A percentile compares a stretch with the other conserved stretches of the same genome.
Conservation (phyloP, 208 protist species). For the Trypanosoma scelopori region DNA sequence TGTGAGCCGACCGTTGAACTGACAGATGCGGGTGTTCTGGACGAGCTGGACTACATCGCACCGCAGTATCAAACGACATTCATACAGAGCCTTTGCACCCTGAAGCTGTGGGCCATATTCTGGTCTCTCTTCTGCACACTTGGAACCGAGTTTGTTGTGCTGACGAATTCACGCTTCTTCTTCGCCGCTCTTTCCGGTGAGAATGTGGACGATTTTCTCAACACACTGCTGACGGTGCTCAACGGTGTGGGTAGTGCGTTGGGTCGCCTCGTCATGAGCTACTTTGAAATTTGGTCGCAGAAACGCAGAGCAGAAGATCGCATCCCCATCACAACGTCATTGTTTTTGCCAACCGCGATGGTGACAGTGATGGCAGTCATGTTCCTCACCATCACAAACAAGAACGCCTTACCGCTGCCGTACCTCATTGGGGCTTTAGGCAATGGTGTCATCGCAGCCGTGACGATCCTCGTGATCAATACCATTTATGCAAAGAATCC, state of each 20-base stretch:
- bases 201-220: constrained; percentile 20
- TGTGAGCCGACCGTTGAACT: not conserved
- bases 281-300: constrained; percentile 24
- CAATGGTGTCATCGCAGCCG: constrained; percentile 29
- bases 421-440: constrained; percentile 27
- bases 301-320: constrained; percentile 21
- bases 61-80: constrained; percentile 25
- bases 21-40: not conserved
- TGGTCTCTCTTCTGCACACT: constrained; percentile 28
- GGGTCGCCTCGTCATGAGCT: constrained; percentile 24
- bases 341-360: constrained; percentile 21
- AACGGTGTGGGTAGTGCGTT: constrained; percentile 27
- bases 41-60: constrained; percentile 20
- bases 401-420: constrained; percentile 36
- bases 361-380: constrained; percentile 16
- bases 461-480: constrained; percentile 24
- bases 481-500: constrained; percentile 35
- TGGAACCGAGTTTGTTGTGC: constrained; percentile 25
- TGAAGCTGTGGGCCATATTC: constrained; percentile 24
- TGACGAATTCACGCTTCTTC: constrained; percentile 22
- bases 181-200: constrained; percentile 21
- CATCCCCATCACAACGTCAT: constrained; percentile 28
- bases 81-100: constrained; percentile 23
- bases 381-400: constrained; percentile 42
- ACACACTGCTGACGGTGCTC: constrained; percentile 22